Evolutionary conservation across 495 filamentous ascomycete species (phyloP), one percentile per base, ranked within the genome.

Genomic region (Jackrogersella minutella): DNA sequence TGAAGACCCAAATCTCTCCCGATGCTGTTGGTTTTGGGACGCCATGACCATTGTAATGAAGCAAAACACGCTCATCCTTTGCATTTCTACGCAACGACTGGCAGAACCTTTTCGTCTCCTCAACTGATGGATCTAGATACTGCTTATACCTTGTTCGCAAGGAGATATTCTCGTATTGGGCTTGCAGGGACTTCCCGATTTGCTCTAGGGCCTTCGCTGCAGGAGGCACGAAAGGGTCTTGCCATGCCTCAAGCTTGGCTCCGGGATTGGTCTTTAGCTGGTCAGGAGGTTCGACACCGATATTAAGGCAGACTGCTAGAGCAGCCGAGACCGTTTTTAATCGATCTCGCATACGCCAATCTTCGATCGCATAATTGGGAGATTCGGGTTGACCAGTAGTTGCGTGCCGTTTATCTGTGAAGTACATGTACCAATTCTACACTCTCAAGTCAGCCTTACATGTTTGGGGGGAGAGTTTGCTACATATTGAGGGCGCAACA

Each of bases 1-100:
- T 99, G 78, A 99, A 99, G 2, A 98, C 96, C 95, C 95, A 99
- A 10, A 99, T 96, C 76, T 99, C 95, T 8, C 95, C 95, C 2
- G 94, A 97, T 3, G 90, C 86, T 3, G 95, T 99, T 26, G 95
- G 95, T 68, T 97, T 90, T 4, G 95, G 95, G n/a, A 99, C 95
- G 19, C 95, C 95, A 75, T 99, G 95, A 22, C 95, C 95, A 68
- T 99, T 99, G 81, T 98, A 99, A 75, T 99, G 95, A 69, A 98
- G 93, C 3, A 99, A 82, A 3, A 98, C 91, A 28, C 95, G 83
- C 77, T 99, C 95, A 51, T 97, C 93, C 76, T 97, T 96, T 26
- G 96, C 94, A 73, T 93, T 97, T 21, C 92, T 84, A 8, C 95
- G 86, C 13, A 97, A 81, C 0, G 91, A 94, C 40, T 91, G 88